These are phyloP conservation scores for Fagopyrum tataricum DNA, from an alignment of 148 eudicot genomes.

Conservation along the genomic window DNA sequence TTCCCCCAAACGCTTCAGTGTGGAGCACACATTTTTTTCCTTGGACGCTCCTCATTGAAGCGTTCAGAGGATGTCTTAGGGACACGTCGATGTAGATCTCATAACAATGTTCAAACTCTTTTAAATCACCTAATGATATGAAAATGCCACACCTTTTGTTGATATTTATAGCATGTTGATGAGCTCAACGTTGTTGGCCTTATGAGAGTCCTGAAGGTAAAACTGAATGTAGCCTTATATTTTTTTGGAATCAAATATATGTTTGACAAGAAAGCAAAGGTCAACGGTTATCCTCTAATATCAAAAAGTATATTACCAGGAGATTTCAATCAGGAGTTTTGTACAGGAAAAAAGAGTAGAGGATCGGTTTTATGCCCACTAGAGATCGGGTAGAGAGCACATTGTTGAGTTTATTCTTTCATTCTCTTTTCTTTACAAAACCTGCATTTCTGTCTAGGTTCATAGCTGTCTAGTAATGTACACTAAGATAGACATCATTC, in stretches of 20 bases:
- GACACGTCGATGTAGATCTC: background rate
- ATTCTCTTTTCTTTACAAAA: background rate
- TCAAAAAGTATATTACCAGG: too few relatives aligned
- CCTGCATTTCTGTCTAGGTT: background rate
- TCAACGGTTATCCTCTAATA: background rate
- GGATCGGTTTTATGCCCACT: constrained; percentile 2
- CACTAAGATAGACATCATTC: background rate
- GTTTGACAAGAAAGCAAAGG: background rate
- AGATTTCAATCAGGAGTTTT: too few relatives aligned
- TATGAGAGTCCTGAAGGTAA: background rate
- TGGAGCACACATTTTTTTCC: background rate
- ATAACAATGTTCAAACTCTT: background rate
- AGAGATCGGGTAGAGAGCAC: background rate
- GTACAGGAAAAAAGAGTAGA: background rate
- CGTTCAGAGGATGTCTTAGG: constrained; percentile 15
- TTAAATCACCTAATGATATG: background rate
- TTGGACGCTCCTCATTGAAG: constrained; percentile 9
- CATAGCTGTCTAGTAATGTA: background rate
- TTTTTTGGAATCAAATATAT: background rate
- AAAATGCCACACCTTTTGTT: background rate
- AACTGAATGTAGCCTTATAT: background rate
- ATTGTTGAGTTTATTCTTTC: background rate
- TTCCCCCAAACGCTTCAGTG: constrained; percentile 13
- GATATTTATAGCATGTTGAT: background rate
- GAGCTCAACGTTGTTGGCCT: background rate